Evolutionary conservation across 2,329 filamentous ascomycete genomes (phyloP).

Genomic region (Juglanconis oblonga): DNA sequence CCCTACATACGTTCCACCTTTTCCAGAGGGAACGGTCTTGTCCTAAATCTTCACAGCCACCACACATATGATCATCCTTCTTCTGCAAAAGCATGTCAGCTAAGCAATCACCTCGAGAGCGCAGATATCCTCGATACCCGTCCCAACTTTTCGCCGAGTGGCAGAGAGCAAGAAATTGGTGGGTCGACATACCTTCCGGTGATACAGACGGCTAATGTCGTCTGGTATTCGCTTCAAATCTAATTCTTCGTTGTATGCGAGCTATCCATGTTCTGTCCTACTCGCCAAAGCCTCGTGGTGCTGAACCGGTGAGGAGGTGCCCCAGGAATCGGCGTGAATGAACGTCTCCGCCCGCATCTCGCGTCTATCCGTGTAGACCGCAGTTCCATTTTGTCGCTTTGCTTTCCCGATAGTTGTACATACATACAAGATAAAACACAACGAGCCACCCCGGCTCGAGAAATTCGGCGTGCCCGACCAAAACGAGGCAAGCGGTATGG

Average conservation of each 20-base stretch:
- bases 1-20: too few relatives aligned
- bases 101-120: too few relatives aligned
- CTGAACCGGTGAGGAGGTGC: background rate
- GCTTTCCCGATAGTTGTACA: background rate
- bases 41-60: too few relatives aligned
- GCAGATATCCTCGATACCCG: too few relatives aligned
- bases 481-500: background rate
- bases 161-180: too few relatives aligned
- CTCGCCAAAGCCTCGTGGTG: background rate
- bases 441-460: background rate
- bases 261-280: background rate
- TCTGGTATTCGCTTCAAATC: background rate
- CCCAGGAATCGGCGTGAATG: too few relatives aligned
- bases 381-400: background rate
- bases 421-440: background rate
- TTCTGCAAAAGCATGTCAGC: too few relatives aligned
- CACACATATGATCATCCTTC: too few relatives aligned
- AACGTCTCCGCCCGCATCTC: background rate
- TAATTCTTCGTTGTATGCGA: background rate
- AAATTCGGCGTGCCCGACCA: background rate
- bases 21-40: too few relatives aligned
- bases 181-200: background rate
- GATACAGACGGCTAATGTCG: background rate
- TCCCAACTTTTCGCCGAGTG: too few relatives aligned
- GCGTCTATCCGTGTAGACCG: background rate